phyloP scores from a whole-genome alignment of 1,284 basidiomycete genomes.

The Pseudozyma pruni region DNA sequence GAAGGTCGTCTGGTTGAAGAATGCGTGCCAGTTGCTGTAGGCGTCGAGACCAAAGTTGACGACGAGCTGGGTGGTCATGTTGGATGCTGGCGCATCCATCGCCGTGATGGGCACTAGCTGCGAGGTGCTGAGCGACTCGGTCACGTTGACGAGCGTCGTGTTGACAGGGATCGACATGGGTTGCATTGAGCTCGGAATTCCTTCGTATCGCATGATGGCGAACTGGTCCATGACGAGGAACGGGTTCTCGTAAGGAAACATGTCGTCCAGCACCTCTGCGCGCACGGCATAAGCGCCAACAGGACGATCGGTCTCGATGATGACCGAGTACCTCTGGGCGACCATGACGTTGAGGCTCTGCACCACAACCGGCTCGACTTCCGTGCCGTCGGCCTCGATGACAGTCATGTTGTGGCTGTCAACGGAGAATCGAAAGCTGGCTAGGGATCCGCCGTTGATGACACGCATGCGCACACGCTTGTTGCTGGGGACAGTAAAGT shows the following conservation, averaged over 20 bases:
- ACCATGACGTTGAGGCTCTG: constrained; percentile 69
- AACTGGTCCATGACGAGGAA: constrained; percentile 67
- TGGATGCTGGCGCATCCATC: constrained; percentile 38
- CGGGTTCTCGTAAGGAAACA: constrained; percentile 66
- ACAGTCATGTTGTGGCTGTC: constrained; percentile 71
- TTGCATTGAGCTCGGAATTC: constrained; percentile 52
- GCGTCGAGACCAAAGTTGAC: constrained; percentile 47
- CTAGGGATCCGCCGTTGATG: constrained; percentile 65
- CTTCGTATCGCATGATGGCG: constrained; percentile 68
- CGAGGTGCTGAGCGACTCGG: constrained; percentile 27
- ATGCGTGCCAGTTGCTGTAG: constrained; percentile 42
- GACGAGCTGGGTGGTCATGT: constrained; percentile 38
- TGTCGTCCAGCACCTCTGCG: constrained; percentile 69
- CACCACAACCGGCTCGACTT: constrained; percentile 69
- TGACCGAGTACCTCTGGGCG: constrained; percentile 71
- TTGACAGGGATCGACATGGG: constrained; percentile 22
- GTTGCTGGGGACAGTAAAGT: constrained; percentile 56
- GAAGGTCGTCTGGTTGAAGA: constrained; percentile 53
- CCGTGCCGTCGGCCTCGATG: constrained; percentile 71
- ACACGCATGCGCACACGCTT: constrained; percentile 73
- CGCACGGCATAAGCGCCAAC: constrained; percentile 59
- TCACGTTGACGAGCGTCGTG: constrained; percentile 25
- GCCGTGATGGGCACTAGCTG: constrained; percentile 28
- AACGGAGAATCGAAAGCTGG: constrained; percentile 68
- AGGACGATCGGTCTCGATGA: constrained; percentile 64